These are phyloP conservation scores for Thraustochytrium striatum DNA, from an alignment of 352 stramenopile genomes.

Conservation along the genomic window DNA sequence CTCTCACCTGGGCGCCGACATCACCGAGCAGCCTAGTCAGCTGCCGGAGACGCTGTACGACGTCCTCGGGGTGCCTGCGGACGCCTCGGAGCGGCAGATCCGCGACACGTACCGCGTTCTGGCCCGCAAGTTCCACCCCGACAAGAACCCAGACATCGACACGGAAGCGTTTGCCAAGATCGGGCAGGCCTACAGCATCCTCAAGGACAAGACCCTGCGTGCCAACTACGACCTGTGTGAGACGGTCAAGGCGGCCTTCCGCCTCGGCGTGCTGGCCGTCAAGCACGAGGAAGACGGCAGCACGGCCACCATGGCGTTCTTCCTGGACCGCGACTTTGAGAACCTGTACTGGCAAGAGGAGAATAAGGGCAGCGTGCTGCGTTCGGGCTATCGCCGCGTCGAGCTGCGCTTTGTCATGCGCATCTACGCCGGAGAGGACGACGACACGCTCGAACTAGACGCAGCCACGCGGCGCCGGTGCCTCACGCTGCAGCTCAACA, in stretches of 20 bases:
- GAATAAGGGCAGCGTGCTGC: slow-evolving; percentile 19
- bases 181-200: slow-evolving; percentile 7
- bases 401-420: slow-evolving; percentile 41
- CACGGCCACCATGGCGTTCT: slow-evolving; percentile 2
- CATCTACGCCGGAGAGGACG: slow-evolving; percentile 42
- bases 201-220: slow-evolving; percentile 38
- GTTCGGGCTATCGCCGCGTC: slow-evolving; percentile 31
- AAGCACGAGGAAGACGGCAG: slow-evolving; percentile 39
- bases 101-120: slow-evolving; percentile 19
- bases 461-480: background rate
- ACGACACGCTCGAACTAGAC: slow-evolving; percentile 14
- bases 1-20: slow-evolving; percentile 33
- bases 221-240: slow-evolving; percentile 41
- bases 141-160: slow-evolving; percentile 45
- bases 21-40: slow-evolving; percentile 11
- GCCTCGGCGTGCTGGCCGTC: slow-evolving; percentile 38
- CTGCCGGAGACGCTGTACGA: slow-evolving; percentile 44
- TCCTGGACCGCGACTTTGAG: slow-evolving; percentile 38
- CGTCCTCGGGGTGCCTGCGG: slow-evolving; percentile 38
- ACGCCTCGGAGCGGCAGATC: slow-evolving; percentile 5
- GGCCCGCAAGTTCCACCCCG: slow-evolving; percentile 38
- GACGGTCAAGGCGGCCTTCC: slow-evolving; percentile 40
- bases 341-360: slow-evolving; percentile 41
- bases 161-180: slow-evolving; percentile 49
- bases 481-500: background rate